phyloP scores from a whole-genome alignment of 1,284 basidiomycete species.

The Boletellus sp. region DNA sequence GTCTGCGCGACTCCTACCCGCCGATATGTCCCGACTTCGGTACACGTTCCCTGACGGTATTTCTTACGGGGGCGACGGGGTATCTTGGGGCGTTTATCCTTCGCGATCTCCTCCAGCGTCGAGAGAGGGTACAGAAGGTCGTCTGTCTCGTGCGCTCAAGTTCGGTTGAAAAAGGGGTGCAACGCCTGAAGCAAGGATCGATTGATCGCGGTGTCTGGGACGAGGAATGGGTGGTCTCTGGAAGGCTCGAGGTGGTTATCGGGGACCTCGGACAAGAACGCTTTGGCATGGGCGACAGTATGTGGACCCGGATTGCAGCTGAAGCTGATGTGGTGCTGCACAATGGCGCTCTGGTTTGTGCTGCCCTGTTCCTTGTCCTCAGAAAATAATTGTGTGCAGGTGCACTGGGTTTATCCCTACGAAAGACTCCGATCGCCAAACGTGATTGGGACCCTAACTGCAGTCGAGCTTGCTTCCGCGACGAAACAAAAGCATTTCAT shows the following conservation, averaged over 20 bases:
- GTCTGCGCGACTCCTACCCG: slow-evolving; percentile 61
- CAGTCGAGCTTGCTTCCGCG: slow-evolving; percentile 75
- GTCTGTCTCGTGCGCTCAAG: slow-evolving; percentile 87
- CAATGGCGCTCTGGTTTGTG: slow-evolving; percentile 88
- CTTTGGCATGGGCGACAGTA: slow-evolving; percentile 69
- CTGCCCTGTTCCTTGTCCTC: neutral
- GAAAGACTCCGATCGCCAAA: slow-evolving; percentile 90
- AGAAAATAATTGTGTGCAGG: slow-evolving; percentile 41
- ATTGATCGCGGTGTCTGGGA: slow-evolving; percentile 90
- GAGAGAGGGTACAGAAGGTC: slow-evolving; percentile 75
- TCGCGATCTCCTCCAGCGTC: slow-evolving; percentile 69
- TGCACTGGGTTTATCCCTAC: slow-evolving; percentile 99
- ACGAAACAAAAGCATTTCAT: slow-evolving; percentile 80
- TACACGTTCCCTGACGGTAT: slow-evolving; percentile 66
- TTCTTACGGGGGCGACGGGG: slow-evolving; percentile 96
- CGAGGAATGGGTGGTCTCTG: slow-evolving; percentile 75
- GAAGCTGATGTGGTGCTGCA: slow-evolving; percentile 89
- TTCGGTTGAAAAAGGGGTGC: slow-evolving; percentile 60
- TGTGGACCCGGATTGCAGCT: slow-evolving; percentile 67
- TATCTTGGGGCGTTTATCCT: slow-evolving; percentile 96
- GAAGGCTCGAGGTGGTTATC: slow-evolving; percentile 77
- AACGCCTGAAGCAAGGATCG: slow-evolving; percentile 75
- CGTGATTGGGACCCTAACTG: slow-evolving; percentile 85
- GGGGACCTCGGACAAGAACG: slow-evolving; percentile 81
- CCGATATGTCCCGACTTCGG: slow-evolving; percentile 51